Percentiles rank a stretch among this genome's conserved stretches.
phyloP scores from a whole-genome alignment of 2,329 filamentous ascomycete genomes.

The Annulohypoxylon truncatum region DNA sequence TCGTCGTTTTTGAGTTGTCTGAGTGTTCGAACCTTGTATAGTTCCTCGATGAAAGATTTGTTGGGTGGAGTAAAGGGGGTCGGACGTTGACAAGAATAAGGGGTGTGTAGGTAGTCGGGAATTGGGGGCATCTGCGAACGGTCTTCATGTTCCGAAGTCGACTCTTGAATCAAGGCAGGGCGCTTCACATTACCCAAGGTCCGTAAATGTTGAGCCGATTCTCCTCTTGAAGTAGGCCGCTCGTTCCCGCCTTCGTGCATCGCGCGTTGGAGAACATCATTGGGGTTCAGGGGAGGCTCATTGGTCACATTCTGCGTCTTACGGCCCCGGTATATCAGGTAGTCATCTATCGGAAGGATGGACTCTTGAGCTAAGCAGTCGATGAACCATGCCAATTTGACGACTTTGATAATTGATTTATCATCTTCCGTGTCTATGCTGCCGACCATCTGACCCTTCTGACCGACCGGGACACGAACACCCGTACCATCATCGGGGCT shows the following conservation, averaged over 20 bases:
- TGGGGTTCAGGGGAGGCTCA: conserved; percentile 33
- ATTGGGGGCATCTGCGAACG: conserved; percentile 67
- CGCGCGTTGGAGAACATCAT: conserved; percentile 51
- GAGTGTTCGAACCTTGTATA: conserved; percentile 79
- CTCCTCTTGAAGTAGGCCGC: conserved; percentile 30
- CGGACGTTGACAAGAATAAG: conserved; percentile 84
- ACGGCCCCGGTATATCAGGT: conserved; percentile 66
- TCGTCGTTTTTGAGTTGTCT: conserved; percentile 79
- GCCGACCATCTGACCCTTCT: not conserved
- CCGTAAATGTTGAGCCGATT: conserved; percentile 36
- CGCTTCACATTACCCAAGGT: conserved; percentile 51
- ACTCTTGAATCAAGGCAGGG: conserved; percentile 68
- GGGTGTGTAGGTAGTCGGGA: conserved; percentile 73
- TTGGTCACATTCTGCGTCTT: conserved; percentile 43
- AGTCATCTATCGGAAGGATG: conserved; percentile 62
- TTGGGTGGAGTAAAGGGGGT: conserved; percentile 80
- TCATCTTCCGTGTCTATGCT: conserved; percentile 6
- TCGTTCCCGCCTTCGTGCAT: conserved; percentile 37
- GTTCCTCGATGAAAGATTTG: conserved; percentile 75
- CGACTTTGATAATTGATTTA: conserved; percentile 59
- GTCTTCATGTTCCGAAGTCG: conserved; percentile 82
- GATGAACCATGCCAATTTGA: conserved; percentile 69
- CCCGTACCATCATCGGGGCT: conserved; percentile 5
- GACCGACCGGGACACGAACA: not conserved
- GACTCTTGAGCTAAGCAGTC: conserved; percentile 60